Percentiles rank a stretch among this genome's conserved stretches.
Conservation (phyloP, 768 basidiomycete genomes). For the Dictyophora rubrovolvata region DNA sequence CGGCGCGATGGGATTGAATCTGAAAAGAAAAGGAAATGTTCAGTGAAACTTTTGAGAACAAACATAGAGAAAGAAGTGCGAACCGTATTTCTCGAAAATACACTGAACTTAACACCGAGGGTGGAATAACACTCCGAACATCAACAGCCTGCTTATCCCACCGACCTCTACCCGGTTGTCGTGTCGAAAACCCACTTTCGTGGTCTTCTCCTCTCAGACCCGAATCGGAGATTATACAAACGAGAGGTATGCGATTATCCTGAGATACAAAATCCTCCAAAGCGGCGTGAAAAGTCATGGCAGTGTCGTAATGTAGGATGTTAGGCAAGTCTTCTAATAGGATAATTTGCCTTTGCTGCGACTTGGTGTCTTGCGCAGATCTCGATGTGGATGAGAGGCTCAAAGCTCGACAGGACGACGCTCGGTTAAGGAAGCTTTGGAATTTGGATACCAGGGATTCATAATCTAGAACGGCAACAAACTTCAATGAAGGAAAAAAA, state of each 20-base stretch:
- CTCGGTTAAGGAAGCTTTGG: conserved; percentile 62
- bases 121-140: conserved; percentile 59
- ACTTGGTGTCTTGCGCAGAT: background rate
- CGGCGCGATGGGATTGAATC: conserved; percentile 87
- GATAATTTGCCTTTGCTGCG: conserved; percentile 42
- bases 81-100: conserved; percentile 77
- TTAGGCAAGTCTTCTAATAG: conserved; percentile 90
- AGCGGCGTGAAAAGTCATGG: conserved; percentile 61
- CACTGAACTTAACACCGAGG: conserved; percentile 56
- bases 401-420: conserved; percentile 48
- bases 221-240: conserved; percentile 76
- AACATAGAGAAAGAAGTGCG: conserved; percentile 16
- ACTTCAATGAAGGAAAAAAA: background rate
- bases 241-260: conserved; percentile 44
- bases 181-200: conserved; percentile 39
- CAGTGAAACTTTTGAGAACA: background rate
- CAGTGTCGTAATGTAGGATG: conserved; percentile 62
- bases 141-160: conserved; percentile 53
- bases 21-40: conserved; percentile 21
- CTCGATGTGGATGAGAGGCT: conserved; percentile 5
- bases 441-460: conserved; percentile 49
- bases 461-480: conserved; percentile 17
- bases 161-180: conserved; percentile 24
- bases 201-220: conserved; percentile 61
- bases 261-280: conserved; percentile 44